Evolutionary conservation across 345 rosid genomes (phyloP).

Genomic region (Pistacia atlantica): DNA sequence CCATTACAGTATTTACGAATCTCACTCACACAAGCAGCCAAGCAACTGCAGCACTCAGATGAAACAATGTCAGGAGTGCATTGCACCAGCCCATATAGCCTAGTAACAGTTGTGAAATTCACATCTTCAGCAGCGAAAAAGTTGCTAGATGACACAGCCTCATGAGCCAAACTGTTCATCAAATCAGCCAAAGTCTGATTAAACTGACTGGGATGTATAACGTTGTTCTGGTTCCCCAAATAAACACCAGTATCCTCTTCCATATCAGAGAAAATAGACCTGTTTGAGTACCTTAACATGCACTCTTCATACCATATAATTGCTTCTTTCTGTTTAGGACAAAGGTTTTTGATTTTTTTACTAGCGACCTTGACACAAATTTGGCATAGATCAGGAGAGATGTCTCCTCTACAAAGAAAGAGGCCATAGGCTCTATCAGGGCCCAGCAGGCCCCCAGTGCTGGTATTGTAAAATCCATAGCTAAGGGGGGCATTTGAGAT

Average conservation of each 20-base stretch:
- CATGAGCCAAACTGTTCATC: conserved; percentile 4
- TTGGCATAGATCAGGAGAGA: background rate
- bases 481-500: too few species aligned
- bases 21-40: too few species aligned
- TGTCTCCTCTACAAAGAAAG: conserved; percentile 27
- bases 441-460: background rate
- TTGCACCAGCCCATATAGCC: too few species aligned
- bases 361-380: conserved; percentile 9
- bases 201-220: conserved; percentile 28
- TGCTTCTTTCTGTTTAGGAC: conserved; percentile 42
- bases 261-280: too few species aligned
- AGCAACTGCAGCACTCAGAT: too few species aligned
- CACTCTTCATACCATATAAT: conserved; percentile 43
- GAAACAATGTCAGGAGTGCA: too few species aligned
- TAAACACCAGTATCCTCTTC: background rate
- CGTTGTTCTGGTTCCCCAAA: conserved; percentile 15
- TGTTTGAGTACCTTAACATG: conserved; percentile 1
- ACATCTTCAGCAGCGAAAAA: conserved; percentile 21
- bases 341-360: conserved; percentile 14
- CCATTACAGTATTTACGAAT: too few species aligned
- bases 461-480: background rate
- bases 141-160: conserved; percentile 25
- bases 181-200: background rate
- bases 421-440: conserved; percentile 13
- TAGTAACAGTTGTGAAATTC: too few species aligned